Percentiles rank a stretch among this genome's conserved stretches.
Conservation (phyloP, 306 rosid species). For the Prinsepia uniflora region DNA sequence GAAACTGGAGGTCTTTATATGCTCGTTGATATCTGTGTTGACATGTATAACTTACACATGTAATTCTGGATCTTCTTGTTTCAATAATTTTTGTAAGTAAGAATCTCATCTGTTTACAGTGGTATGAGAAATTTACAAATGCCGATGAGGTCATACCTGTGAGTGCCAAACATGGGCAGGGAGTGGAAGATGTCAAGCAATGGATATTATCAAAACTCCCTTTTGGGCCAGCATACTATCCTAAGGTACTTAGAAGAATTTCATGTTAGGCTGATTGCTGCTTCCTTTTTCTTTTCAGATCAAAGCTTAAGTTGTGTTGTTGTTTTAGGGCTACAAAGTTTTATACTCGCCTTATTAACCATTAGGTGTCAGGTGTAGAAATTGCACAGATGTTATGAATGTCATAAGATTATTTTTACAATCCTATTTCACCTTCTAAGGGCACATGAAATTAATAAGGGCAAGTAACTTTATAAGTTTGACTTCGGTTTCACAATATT, state of each 20-base stretch:
- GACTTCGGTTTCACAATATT: not conserved
- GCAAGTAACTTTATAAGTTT: not conserved
- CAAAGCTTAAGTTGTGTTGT: not conserved
- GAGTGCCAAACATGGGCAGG: conserved; percentile 94
- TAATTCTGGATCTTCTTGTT: conserved; percentile 17
- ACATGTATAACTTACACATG: conserved; percentile 16
- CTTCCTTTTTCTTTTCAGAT: not conserved
- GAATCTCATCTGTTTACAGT: conserved; percentile 44
- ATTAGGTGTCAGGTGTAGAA: not conserved
- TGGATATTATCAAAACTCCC: conserved; percentile 96
- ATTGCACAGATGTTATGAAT: not conserved
- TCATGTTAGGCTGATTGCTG: not conserved
- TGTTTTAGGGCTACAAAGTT: not conserved
- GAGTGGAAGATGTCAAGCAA: conserved; percentile 83
- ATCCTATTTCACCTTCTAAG: not conserved
- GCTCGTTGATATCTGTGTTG: conserved; percentile 33
- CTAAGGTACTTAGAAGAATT: conserved; percentile 57
- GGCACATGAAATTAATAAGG: not conserved
- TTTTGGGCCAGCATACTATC: conserved; percentile 82
- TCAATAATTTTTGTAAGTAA: not conserved
- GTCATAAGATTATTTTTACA: not conserved
- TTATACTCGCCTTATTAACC: not conserved
- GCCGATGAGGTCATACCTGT: conserved; percentile 96
- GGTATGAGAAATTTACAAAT: conserved; percentile 82
- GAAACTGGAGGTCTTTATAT: conserved; percentile 77